Evolutionary conservation across 345 rosid genomes (phyloP), one percentile per base, ranked within the genome.

Genomic region (Euphorbia tirucalli): DNA sequence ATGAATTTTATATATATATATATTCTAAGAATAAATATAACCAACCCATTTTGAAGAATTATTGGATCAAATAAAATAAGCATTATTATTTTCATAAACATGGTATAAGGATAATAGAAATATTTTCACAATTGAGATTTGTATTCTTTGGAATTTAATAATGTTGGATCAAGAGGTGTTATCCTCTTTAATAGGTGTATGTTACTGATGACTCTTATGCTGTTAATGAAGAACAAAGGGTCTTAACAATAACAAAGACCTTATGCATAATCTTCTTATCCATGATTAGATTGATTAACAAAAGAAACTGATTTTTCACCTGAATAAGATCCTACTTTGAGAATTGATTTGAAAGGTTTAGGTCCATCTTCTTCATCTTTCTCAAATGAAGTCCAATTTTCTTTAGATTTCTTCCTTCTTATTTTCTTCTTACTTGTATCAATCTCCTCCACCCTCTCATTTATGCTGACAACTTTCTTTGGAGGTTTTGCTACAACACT

Each of bases 381-480:
- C 60, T 79, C 88, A 69, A 68, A n/a, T 7, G 76, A 78, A 66
- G 59, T 18, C 71, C 50, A 7, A 61, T 64, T 78, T 35, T 79
- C 86, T 1, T 31, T 65, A 7, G 78, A 74, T 65, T 68, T 79
- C 67, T 65, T 78, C 77, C 68, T 75, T 24, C 22, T 76, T 28
- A 72, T 72, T 35, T 59, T 79, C 80, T 72, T 85, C 76, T 48
- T 76, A 39, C 77, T 71, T 15, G 65, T 27, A 5, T 49, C 73
- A 37, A 87, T 82, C 55, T 71, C 83, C 76, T 85, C 89, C 1
- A 83, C 80, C 43, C 66, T 81, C 0, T 83, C 86, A 77, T 82
- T 80, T 64, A 83, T 82, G 86, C 93, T 85, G 4, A 89, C 93
- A 74, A 11, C 31, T 75, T 80, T 89, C 82, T 77, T 83, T 54